Base-by-base conservation (phyloP, 305 asterid species). In the Solanum hybrid region DNA sequence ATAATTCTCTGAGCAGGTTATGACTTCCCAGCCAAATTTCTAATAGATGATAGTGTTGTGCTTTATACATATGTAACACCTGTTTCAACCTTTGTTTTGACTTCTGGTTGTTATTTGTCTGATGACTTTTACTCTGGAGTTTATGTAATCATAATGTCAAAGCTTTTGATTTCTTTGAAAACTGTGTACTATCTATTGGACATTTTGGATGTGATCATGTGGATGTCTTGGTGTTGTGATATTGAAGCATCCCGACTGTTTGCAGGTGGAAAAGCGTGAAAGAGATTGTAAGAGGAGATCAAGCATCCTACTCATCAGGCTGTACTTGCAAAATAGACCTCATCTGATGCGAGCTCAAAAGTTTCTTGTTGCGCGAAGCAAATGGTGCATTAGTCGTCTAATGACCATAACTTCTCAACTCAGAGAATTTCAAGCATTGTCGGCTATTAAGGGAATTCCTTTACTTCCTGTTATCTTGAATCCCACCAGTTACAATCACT, bases 321-420 rank as follows among this genome's bases (percentile, higher is more conserved):
- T 97, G 87, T 96, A 96, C 93, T 96, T 97, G 89, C 97, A 94
- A 91, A 90, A 87, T 91, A 98, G 96, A 87, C 90, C 98, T 93
- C 98, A 98, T 91, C 94, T 97, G 77, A 94, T 94, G 93, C 96
- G 94, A 92, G 99, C 94, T 89, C 93, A 96, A 90, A 96, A 95
- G 92, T 93, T 92, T 92, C 97, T 96, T 85, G 94, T 94, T 86
- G 99, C 93, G 79, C 93, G 99, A 88, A 97, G 97, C 97, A 97
- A 96, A 94, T 97, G 99, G 99, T 93, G 89, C 94, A 91, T 94
- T 89, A 93, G 94, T 94, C 98, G 95, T 80, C 91, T 97, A 90
- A 95, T 97, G 99, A 96, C 95, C 94, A 95, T 97, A 90, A 96
- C 99, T 86, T 98, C 99, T 90, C 99, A 97, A 91, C 95, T 97